Evolutionary conservation across 2,329 filamentous ascomycete genomes (phyloP), one percentile per base, ranked within the genome.

Genomic region (Diaporthe citrichinensis): DNA sequence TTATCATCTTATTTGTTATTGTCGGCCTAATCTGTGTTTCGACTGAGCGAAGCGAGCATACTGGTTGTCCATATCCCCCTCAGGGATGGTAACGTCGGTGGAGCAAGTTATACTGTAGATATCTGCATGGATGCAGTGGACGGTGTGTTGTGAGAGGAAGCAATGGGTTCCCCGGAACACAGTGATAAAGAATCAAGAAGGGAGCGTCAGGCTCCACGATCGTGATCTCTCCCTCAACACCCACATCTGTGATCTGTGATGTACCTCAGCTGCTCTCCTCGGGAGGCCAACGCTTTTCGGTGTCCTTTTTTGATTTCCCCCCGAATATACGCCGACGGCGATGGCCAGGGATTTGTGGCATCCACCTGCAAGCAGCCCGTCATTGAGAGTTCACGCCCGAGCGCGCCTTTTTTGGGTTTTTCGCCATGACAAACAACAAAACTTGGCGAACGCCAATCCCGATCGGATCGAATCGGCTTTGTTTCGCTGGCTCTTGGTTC

Each of bases 41-140:
- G 28, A 28, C 39, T 62, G 23, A 44, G 41, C 65, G 17, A 55
- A 55, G 62, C 62, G 62, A 68, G 65, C 65, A 53, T 68, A 31
- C 12, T 55, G 49, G n/a, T 55, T 69, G 46, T 68, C 46, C 23
- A 68, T 69, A 55, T 53, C 25, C 12, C 41, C n/a, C 17, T n/a
- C 9, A 41, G 15, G 49, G 34, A 28, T 69, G 49, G n/a, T 9
- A 23, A 55, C 23, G 34, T 31, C 49, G 49, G 9, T 23, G 65
- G 46, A 41, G 34, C 23, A 68, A 39, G 34, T 5, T 44, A 5
- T 44, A 20, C 4, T 69, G 65, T 39, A 39, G 34, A 69, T 41
- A 69, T 55, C 49, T 69, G 55, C 65, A 41, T 28, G 41, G 65
- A 69, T 25, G 41, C 34, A 28, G n/a, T 34, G 61, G 41, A 8